Evolutionary conservation across 768 basidiomycete genomes (phyloP).

Genomic region (Rhodotorula sphaerocarpa): DNA sequence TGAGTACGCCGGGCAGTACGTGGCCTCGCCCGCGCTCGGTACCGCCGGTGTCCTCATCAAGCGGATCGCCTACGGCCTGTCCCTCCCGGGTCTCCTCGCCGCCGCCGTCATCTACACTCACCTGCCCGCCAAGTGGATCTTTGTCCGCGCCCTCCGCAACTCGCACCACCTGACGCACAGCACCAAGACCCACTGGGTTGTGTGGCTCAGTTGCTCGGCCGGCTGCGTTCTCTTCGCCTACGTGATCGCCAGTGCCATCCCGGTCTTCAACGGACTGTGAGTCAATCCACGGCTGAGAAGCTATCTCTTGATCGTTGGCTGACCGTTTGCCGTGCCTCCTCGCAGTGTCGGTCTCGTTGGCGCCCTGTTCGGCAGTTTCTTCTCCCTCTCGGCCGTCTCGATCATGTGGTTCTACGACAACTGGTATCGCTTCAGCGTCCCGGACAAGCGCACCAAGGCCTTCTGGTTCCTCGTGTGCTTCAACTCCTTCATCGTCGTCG

Average conservation of each 20-base stretch:
- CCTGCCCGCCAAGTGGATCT: slow-evolving; percentile 33
- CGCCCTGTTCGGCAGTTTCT: slow-evolving; percentile 35
- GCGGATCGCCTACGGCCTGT: slow-evolving; percentile 38
- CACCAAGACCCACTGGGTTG: slow-evolving; percentile 32
- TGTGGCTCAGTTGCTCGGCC: slow-evolving; percentile 24
- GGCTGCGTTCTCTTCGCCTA: slow-evolving; percentile 30
- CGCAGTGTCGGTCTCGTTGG: slow-evolving; percentile 33
- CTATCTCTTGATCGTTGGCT: too few relatives aligned
- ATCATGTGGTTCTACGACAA: slow-evolving; percentile 33
- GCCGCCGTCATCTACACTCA: slow-evolving; percentile 16
- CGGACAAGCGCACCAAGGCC: neutral
- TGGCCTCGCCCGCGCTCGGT: slow-evolving; percentile 41
- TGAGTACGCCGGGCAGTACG: slow-evolving; percentile 34
- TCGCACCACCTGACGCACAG: slow-evolving; percentile 31
- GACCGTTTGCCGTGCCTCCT: too few relatives aligned
- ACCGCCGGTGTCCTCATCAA: slow-evolving; percentile 39
- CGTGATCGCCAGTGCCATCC: slow-evolving; percentile 31
- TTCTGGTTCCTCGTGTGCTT: neutral
- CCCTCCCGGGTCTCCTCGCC: slow-evolving; percentile 35
- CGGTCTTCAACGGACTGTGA: slow-evolving; percentile 14
- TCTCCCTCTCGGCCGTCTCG: slow-evolving; percentile 19
- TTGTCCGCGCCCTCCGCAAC: slow-evolving; percentile 35
- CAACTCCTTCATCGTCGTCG: slow-evolving; percentile 30
- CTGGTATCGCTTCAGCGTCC: neutral
- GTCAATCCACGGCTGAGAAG: too few relatives aligned